A percentile compares a stretch with the other conserved stretches of the same genome.
phyloP scores from a whole-genome alignment of 768 basidiomycete genomes.

The Exidia glandulosa region DNA sequence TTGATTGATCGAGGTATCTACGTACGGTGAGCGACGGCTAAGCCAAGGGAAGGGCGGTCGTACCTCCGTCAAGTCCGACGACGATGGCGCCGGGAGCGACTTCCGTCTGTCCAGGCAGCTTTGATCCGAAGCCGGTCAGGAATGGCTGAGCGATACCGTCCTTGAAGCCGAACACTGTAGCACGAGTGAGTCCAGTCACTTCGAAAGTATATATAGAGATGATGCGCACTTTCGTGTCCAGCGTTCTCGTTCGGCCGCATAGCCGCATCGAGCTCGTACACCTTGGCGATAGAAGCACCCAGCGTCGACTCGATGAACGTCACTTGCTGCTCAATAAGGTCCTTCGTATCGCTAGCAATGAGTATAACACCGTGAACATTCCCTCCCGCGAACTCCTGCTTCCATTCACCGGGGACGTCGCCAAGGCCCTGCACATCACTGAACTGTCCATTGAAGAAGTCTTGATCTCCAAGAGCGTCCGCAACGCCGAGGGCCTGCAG shows the following conservation, averaged over 20 bases:
- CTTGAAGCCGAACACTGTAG: constrained; percentile 16
- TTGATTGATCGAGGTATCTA: neutral
- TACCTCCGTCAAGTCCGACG: constrained; percentile 14
- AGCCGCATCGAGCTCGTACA: constrained; percentile 26
- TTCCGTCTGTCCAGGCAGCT: constrained; percentile 12
- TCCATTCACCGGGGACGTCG: too few species aligned
- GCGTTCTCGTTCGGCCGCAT: constrained; percentile 15
- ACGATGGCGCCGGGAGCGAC: constrained; percentile 18
- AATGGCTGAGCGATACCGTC: constrained; percentile 22
- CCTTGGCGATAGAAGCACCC: constrained; percentile 28
- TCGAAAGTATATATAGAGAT: neutral
- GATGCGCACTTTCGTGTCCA: constrained; percentile 16
- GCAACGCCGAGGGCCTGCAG: too few species aligned
- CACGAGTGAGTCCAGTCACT: neutral
- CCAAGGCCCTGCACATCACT: too few species aligned
- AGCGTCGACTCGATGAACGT: constrained; percentile 20
- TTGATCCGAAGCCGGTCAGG: constrained; percentile 16
- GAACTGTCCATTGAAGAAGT: too few species aligned
- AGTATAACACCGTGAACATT: too few species aligned
- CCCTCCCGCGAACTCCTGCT: too few species aligned
- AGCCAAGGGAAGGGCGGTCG: constrained; percentile 23
- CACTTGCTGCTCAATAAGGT: constrained; percentile 18
- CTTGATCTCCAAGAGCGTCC: too few species aligned
- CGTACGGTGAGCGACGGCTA: constrained; percentile 11
- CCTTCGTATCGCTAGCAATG: too few species aligned